These are phyloP conservation scores for Quillaja saponaria DNA, from an alignment of 306 rosid species.

Conservation along the genomic window DNA sequence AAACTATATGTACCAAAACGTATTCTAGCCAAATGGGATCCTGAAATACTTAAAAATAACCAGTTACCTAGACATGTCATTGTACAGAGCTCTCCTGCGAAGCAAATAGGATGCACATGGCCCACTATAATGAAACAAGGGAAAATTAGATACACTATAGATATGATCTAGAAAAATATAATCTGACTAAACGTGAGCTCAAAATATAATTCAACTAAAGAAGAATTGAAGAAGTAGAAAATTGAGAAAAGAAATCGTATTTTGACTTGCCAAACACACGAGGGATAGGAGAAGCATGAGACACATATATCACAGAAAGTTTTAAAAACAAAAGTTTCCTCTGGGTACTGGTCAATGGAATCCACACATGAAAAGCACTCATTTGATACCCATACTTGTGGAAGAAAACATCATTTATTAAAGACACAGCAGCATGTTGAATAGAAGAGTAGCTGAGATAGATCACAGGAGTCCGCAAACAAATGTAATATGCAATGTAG, in stretches of 20 bases:
- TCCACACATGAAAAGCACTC: not conserved
- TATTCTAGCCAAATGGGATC: slow-evolving; percentile 1
- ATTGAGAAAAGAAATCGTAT: slow-evolving; percentile 3
- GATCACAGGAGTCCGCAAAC: too few species aligned
- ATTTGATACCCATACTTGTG: slow-evolving; percentile 1
- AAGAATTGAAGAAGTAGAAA: slow-evolving; percentile 4
- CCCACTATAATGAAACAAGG: slow-evolving; percentile 47
- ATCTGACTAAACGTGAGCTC: not conserved
- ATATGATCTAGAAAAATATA: too few species aligned
- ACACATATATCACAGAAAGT: not conserved
- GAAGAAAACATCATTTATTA: too few species aligned
- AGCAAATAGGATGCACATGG: slow-evolving; percentile 89
- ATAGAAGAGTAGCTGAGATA: too few species aligned
- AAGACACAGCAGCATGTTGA: too few species aligned
- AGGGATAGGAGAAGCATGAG: not conserved
- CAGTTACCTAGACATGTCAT: slow-evolving; percentile 86
- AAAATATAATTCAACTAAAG: slow-evolving; percentile 19
- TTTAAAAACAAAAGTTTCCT: slow-evolving; percentile 3
- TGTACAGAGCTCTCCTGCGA: slow-evolving; percentile 78
- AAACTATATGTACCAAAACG: slow-evolving; percentile 6
- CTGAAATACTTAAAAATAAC: slow-evolving; percentile 5
- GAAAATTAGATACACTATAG: slow-evolving; percentile 6
- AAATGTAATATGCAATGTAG: too few species aligned
- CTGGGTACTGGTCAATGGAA: slow-evolving; percentile 5
- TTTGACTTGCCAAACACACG: slow-evolving; percentile 9